These are phyloP conservation scores for Escovopsis sp. DNA, from an alignment of 2,329 filamentous ascomycete species.

Conservation along the genomic window DNA sequence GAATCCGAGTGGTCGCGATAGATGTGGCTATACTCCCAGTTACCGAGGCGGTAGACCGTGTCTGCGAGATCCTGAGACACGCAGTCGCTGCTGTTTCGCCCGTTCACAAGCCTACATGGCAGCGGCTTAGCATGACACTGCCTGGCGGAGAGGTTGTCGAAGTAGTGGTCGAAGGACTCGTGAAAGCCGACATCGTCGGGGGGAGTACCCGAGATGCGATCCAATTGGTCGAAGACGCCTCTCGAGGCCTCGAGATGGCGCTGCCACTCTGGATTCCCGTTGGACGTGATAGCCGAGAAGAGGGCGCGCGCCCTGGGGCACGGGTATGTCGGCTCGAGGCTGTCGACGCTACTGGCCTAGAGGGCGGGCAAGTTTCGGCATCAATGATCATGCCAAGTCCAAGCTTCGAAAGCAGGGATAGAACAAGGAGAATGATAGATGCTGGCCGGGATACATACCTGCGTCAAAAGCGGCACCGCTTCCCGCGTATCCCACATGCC, in stretches of 20 bases:
- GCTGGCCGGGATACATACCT: slow-evolving; percentile 15
- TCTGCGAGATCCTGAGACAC: slow-evolving; percentile 49
- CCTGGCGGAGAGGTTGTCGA: slow-evolving; percentile 65
- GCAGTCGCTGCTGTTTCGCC: slow-evolving; percentile 34
- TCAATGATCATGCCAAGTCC: too few species aligned
- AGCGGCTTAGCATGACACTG: slow-evolving; percentile 62
- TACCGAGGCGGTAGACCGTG: slow-evolving; percentile 57
- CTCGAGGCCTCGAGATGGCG: slow-evolving; percentile 44
- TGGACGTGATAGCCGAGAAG: slow-evolving; percentile 29
- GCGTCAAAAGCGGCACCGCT: slow-evolving; percentile 31
- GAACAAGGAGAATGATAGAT: neutral
- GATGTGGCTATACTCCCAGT: slow-evolving; percentile 70
- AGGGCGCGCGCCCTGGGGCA: slow-evolving; percentile 38
- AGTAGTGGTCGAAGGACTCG: slow-evolving; percentile 65
- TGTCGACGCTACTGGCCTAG: slow-evolving; percentile 45
- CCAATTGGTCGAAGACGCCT: slow-evolving; percentile 43
- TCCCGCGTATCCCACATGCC: slow-evolving; percentile 47
- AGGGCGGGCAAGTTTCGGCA: neutral
- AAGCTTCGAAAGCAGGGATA: neutral
- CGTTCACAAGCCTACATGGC: slow-evolving; percentile 45
- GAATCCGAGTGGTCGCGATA: slow-evolving; percentile 53
- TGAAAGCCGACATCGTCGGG: slow-evolving; percentile 48
- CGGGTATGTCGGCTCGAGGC: slow-evolving; percentile 57
- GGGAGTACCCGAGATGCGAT: slow-evolving; percentile 52
- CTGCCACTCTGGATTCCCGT: slow-evolving; percentile 39